These are phyloP conservation scores for Gossypium mustelinum DNA, from an alignment of 345 rosid genomes.

Conservation along the genomic window DNA sequence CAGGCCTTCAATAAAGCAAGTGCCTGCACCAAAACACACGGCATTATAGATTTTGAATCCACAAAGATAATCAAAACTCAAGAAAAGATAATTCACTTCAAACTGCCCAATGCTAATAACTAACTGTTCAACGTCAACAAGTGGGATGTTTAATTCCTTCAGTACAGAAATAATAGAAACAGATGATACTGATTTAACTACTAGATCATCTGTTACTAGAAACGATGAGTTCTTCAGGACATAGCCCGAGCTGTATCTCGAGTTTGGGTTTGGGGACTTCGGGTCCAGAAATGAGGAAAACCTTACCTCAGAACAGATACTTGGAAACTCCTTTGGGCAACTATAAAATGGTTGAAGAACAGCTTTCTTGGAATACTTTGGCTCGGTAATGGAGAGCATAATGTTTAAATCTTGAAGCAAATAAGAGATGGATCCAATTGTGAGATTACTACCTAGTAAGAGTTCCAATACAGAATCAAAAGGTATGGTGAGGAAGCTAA, in stretches of 20 bases:
- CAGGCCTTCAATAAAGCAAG: neutral
- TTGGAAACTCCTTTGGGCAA: neutral
- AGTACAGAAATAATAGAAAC: neutral
- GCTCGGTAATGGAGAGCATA: neutral
- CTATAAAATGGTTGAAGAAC: neutral
- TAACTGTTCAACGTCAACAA: neutral
- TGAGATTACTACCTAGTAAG: neutral
- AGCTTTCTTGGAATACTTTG: neutral
- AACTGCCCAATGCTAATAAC: neutral
- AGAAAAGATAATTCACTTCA: neutral
- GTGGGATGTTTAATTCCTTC: neutral
- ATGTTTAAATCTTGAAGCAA: neutral
- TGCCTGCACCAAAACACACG: neutral
- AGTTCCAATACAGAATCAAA: neutral
- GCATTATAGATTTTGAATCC: no score
- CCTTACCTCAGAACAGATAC: neutral
- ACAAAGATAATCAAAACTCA: neutral
- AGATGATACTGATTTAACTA: neutral
- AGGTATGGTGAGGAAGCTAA: conserved; percentile 1
- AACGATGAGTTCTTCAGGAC: neutral
- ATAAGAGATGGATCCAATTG: neutral
- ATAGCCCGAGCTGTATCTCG: neutral
- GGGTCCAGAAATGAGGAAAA: neutral
- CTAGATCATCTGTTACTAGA: neutral
- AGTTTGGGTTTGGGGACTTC: neutral